A percentile compares a stretch with the other conserved stretches of the same genome.
phyloP scores from a whole-genome alignment of 495 filamentous ascomycete species.

The Hypoxylon cercidicola region DNA sequence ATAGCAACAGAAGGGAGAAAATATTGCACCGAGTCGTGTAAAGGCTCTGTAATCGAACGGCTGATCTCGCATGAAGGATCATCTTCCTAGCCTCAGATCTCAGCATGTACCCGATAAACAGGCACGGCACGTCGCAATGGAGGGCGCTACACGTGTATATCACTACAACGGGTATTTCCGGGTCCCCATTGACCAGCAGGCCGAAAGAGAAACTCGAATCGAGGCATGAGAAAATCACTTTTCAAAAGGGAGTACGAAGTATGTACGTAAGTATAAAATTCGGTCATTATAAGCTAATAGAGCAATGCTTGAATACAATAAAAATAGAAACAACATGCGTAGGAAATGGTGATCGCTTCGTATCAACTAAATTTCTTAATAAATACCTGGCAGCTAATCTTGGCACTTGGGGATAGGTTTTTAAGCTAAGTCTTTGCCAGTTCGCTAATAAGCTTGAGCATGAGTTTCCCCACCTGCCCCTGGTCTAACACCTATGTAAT shows the following conservation, averaged over 20 bases:
- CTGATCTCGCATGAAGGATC: slow-evolving; percentile 38
- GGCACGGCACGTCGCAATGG: slow-evolving; percentile 17
- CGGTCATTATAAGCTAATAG: no score
- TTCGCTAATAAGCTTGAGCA: no score
- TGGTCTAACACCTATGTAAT: background rate
- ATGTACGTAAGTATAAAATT: no score
- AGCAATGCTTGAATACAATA: no score
- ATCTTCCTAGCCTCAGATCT: slow-evolving; percentile 32
- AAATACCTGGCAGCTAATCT: no score
- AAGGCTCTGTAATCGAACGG: slow-evolving; percentile 12
- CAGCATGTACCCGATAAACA: slow-evolving; percentile 15
- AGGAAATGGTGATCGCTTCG: slow-evolving; percentile 22
- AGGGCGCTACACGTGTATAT: background rate
- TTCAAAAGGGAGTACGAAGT: no score
- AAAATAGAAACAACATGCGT: no score
- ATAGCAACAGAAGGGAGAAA: background rate
- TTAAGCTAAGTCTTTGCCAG: no score
- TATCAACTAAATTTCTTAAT: no score
- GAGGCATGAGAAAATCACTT: background rate
- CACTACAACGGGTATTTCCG: slow-evolving; percentile 19
- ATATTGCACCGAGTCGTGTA: background rate
- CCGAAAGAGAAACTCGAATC: background rate
- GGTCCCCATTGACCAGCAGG: background rate
- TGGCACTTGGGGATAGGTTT: no score
- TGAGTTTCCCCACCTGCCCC: slow-evolving; percentile 3